phyloP scores from a whole-genome alignment of 805 yeast genomes.

The Wickerhamiella siamensis region DNA sequence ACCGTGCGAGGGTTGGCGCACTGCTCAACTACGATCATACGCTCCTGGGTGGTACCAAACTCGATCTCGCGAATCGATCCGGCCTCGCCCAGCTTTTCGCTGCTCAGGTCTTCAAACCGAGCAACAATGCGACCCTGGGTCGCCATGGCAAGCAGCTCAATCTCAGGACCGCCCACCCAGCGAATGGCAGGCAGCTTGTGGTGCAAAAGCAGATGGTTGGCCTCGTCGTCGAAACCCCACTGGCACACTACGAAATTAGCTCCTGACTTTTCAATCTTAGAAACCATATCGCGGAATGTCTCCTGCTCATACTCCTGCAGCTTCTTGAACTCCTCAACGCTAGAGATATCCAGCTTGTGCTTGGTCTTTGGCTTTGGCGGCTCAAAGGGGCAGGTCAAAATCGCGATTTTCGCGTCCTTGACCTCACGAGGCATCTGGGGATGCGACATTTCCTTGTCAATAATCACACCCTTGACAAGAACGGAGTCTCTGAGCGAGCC shows the following conservation, averaged over 20 bases:
- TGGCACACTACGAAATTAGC: slow-evolving; percentile 96
- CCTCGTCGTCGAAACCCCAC: slow-evolving; percentile 99
- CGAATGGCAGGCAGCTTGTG: slow-evolving; percentile 89
- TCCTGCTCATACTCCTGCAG: slow-evolving; percentile 86
- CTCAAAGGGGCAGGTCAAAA: slow-evolving; percentile 95
- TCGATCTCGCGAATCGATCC: slow-evolving; percentile 75
- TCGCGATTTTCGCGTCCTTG: slow-evolving; percentile 74
- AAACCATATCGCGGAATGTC: slow-evolving; percentile 82
- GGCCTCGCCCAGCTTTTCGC: slow-evolving; percentile 76
- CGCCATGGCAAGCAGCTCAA: slow-evolving; percentile 92
- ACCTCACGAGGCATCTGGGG: slow-evolving; percentile 92
- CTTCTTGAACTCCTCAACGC: slow-evolving; percentile 86
- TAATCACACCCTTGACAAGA: slow-evolving; percentile 77
- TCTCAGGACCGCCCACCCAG: slow-evolving; percentile 98
- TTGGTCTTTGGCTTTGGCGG: slow-evolving; percentile 99
- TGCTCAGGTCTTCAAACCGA: slow-evolving; percentile 78
- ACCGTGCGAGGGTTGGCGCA: slow-evolving; percentile 78
- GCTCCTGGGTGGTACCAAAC: slow-evolving; percentile 92
- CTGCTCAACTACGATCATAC: slow-evolving; percentile 89
- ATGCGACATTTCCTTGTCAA: slow-evolving; percentile 94
- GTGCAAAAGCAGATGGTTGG: slow-evolving; percentile 78
- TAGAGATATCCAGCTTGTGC: slow-evolving; percentile 83
- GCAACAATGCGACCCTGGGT: slow-evolving; percentile 97
- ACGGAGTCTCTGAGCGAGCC: slow-evolving; percentile 80
- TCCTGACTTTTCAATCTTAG: slow-evolving; percentile 71